Conservation (phyloP, 441 rosid genomes). For the Croton laevigatus region DNA sequence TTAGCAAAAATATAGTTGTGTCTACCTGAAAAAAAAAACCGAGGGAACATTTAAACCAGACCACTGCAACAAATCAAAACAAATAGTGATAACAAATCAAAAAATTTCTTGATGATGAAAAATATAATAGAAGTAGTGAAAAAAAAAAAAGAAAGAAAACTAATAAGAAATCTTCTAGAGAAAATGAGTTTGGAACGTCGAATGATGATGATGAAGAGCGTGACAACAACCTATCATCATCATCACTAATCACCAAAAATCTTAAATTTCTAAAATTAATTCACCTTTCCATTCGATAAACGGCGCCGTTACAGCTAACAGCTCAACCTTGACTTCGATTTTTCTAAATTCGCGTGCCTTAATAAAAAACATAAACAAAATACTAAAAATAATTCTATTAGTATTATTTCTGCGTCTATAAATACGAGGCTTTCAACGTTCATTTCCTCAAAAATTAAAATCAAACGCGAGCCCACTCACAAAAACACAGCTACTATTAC, state of each 20-base stretch:
- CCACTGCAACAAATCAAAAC: conserved; percentile 7
- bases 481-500: not conserved
- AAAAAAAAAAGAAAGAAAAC: no score
- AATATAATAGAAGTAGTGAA: no score
- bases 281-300: not conserved
- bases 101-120: not conserved
- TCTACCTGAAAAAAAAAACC: no score
- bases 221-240: conserved; percentile 65
- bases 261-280: no score
- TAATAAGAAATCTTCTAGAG: conserved; percentile 17
- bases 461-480: not conserved
- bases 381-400: no score
- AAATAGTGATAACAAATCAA: not conserved
- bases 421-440: conserved; percentile 6
- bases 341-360: not conserved
- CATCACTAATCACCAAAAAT: not conserved
- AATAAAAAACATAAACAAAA: not conserved
- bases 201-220: conserved; percentile 45
- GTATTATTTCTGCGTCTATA: conserved; percentile 9
- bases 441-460: not conserved
- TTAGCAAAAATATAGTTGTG: no score
- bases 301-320: conserved; percentile 23
- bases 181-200: conserved; percentile 21
- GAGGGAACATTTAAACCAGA: not conserved
- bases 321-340: not conserved